Conservation (phyloP, 805 yeast genomes). For the Suhomyces tanzawaensis region DNA sequence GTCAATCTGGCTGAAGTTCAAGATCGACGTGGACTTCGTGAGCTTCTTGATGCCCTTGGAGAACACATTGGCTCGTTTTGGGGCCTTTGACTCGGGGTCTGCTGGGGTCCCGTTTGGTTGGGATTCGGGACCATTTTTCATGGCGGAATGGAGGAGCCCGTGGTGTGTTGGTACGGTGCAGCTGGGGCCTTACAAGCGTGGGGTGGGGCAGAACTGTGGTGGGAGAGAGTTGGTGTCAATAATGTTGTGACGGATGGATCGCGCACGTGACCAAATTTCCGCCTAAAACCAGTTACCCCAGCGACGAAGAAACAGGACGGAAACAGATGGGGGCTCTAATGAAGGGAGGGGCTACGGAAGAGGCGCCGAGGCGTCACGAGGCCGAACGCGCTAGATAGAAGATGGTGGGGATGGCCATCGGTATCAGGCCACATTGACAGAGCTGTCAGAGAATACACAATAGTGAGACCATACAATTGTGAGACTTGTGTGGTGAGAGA, state of each 20-base stretch:
- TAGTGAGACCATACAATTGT: too few relatives aligned
- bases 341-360: too few relatives aligned
- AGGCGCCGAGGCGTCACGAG: too few relatives aligned
- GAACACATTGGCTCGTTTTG: slow-evolving; percentile 12
- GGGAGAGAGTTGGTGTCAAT: neutral
- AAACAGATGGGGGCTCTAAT: too few relatives aligned
- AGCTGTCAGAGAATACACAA: too few relatives aligned
- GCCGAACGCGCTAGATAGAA: too few relatives aligned
- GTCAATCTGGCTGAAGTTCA: slow-evolving; percentile 15
- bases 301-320: too few relatives aligned
- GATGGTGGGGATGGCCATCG: too few relatives aligned
- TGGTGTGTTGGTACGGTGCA: neutral
- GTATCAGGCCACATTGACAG: too few relatives aligned
- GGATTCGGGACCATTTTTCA: slow-evolving; percentile 9
- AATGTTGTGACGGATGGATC: neutral
- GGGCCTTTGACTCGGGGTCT: slow-evolving; percentile 2
- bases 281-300: neutral
- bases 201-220: neutral
- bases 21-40: slow-evolving; percentile 25
- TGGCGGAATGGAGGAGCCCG: neutral
- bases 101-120: neutral
- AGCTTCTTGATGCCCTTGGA: slow-evolving; percentile 31
- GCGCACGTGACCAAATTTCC: neutral
- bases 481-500: too few relatives aligned
- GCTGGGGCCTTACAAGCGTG: neutral